These are phyloP conservation scores for Sechiopsis laciniata DNA, from an alignment of 306 rosid genomes.

Conservation along the genomic window DNA sequence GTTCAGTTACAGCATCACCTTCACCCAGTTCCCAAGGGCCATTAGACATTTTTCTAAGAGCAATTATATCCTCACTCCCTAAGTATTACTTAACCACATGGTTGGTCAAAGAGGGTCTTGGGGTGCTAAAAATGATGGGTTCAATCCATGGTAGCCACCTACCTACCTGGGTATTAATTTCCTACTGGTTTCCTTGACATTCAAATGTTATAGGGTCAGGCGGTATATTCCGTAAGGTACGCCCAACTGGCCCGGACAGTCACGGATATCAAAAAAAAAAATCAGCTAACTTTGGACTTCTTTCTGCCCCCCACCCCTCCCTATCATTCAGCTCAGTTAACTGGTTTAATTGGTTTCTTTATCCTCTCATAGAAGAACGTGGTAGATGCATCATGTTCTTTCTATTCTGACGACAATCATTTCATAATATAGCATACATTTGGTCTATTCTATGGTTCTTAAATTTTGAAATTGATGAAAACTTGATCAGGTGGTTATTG, in stretches of 20 bases:
- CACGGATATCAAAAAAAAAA: no score
- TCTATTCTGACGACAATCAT: neutral
- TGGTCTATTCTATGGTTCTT: constrained; percentile 19
- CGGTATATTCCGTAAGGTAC: no score
- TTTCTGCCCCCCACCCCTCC: neutral
- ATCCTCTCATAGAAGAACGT: neutral
- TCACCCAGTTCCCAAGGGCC: neutral
- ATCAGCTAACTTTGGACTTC: neutral
- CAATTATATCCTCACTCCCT: neutral
- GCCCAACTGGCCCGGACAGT: no score
- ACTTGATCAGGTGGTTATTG: constrained; percentile 57
- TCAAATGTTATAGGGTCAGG: no score
- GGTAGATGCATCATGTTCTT: neutral
- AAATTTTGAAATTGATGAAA: constrained; percentile 26
- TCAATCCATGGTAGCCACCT: no score
- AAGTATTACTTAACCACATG: neutral
- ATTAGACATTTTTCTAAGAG: neutral
- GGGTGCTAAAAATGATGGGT: no score
- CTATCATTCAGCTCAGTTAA: neutral
- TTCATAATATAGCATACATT: neutral
- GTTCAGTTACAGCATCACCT: neutral
- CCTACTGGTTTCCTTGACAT: no score
- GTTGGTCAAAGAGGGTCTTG: no score
- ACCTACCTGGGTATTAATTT: no score
- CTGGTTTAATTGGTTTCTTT: neutral